Evolutionary conservation across 306 rosid species (phyloP).

Genomic region (Adenanthera pavonina): DNA sequence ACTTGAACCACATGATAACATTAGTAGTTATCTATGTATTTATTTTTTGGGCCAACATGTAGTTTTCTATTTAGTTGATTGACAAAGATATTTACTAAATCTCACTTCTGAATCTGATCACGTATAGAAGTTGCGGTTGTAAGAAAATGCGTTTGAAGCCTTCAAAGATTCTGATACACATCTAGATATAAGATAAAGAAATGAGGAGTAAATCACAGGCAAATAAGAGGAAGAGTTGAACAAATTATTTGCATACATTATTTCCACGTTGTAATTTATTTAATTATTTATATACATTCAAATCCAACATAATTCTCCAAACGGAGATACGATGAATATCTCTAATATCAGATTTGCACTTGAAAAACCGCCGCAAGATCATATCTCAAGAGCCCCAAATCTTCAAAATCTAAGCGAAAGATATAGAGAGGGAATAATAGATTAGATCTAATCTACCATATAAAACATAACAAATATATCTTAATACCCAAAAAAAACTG

Average conservation of each 20-base stretch:
- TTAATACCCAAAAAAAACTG: not conserved
- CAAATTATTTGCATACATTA: not conserved
- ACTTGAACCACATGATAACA: not conserved
- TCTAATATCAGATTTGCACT: not conserved
- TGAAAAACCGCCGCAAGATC: slow-evolving; percentile 1
- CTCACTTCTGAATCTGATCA: not conserved
- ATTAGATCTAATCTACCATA: not conserved
- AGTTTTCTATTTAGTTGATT: not conserved
- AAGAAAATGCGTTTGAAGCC: not conserved
- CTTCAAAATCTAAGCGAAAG: slow-evolving; percentile 13
- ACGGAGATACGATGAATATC: slow-evolving; percentile 9
- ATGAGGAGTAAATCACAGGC: not conserved
- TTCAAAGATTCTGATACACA: slow-evolving; percentile 13
- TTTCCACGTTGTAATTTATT: slow-evolving; percentile 1
- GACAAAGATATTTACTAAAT: slow-evolving; percentile 16
- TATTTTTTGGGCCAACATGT: not conserved
- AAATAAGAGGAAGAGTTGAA: not conserved
- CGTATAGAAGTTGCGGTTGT: not conserved
- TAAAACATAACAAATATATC: not conserved
- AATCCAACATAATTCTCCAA: not conserved
- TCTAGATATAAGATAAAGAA: not conserved
- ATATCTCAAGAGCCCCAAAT: not conserved
- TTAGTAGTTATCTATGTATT: too few relatives aligned
- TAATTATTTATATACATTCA: not conserved
- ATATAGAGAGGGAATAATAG: slow-evolving; percentile 4